Conservation (phyloP, 352 stramenopile genomes). For the Phytophthora melonis region DNA sequence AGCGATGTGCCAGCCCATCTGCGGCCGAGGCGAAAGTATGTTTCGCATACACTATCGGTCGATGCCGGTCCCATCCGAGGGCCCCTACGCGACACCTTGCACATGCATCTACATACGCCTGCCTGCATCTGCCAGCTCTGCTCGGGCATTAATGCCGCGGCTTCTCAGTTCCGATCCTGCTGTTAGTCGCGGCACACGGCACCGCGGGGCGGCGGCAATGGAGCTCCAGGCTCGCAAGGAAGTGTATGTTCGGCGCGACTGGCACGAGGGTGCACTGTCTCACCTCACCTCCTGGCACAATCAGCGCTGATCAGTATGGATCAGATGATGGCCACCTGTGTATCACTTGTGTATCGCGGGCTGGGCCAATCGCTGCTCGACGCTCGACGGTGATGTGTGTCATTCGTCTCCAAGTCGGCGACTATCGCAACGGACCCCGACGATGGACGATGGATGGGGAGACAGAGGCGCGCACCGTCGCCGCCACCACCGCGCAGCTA, state of each 20-base stretch:
- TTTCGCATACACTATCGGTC: slow-evolving; percentile 4
- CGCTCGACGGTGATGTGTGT: background rate
- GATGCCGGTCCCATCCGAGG: background rate
- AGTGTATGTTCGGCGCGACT: slow-evolving; percentile 9
- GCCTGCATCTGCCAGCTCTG: background rate
- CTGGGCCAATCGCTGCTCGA: background rate
- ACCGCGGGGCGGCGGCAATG: background rate
- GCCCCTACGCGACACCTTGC: background rate
- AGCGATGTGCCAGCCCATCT: background rate
- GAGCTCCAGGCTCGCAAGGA: background rate
- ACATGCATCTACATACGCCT: background rate
- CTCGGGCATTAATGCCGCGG: background rate
- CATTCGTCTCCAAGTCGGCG: slow-evolving; percentile 7
- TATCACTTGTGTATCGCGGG: background rate
- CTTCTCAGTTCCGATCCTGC: background rate
- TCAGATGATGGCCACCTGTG: slow-evolving; percentile 16
- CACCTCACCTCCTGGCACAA: slow-evolving; percentile 16
- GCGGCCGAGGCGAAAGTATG: background rate
- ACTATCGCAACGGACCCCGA: slow-evolving; percentile 9
- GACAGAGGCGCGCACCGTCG: background rate
- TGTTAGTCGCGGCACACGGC: background rate
- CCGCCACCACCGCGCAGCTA: no score
- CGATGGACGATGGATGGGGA: background rate
- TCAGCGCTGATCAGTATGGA: slow-evolving; percentile 18
- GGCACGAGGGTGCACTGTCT: slow-evolving; percentile 11